These are phyloP conservation scores for Dionaea muscipula DNA, from an alignment of 179 eudicot genomes.

Conservation along the genomic window DNA sequence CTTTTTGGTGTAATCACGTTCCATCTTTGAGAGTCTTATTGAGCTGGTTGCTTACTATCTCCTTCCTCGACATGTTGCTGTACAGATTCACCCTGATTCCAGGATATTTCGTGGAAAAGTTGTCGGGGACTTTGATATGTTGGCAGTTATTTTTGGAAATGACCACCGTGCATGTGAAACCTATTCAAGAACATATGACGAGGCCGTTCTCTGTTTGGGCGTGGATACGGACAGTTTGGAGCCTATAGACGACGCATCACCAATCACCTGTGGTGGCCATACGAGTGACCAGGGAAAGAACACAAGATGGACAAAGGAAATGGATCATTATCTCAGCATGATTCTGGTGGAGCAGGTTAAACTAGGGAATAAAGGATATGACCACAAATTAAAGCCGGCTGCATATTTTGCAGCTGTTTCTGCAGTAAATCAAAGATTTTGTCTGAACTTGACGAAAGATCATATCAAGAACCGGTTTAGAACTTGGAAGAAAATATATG, in stretches of 20 bases:
- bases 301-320: constrained; percentile 11
- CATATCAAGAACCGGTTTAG: constrained; percentile 12
- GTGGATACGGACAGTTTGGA: constrained; percentile 4
- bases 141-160: constrained; percentile 10
- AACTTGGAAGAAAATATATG: constrained; percentile 12
- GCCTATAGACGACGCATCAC: constrained; percentile 7
- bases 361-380: constrained; percentile 5
- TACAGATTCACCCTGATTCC: constrained; percentile 13
- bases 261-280: constrained; percentile 3
- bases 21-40: too few species aligned
- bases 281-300: constrained; percentile 1
- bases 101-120: constrained; percentile 6
- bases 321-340: constrained; percentile 10
- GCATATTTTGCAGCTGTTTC: constrained; percentile 8
- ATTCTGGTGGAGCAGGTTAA: constrained; percentile 14
- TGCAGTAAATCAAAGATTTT: constrained; percentile 9
- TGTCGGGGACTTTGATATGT: constrained; percentile 6
- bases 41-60: too few species aligned
- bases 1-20: too few species aligned
- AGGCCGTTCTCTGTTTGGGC: constrained; percentile 5
- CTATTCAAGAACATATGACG: constrained; percentile 9
- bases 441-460: constrained; percentile 9
- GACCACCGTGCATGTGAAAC: constrained; percentile 3
- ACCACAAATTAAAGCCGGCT: constrained; percentile 3
- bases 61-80: too few species aligned